Percentiles rank a stretch among this genome's conserved stretches.
phyloP scores from a whole-genome alignment of 257 asterid genomes.

The Solanum gandarillasii region DNA sequence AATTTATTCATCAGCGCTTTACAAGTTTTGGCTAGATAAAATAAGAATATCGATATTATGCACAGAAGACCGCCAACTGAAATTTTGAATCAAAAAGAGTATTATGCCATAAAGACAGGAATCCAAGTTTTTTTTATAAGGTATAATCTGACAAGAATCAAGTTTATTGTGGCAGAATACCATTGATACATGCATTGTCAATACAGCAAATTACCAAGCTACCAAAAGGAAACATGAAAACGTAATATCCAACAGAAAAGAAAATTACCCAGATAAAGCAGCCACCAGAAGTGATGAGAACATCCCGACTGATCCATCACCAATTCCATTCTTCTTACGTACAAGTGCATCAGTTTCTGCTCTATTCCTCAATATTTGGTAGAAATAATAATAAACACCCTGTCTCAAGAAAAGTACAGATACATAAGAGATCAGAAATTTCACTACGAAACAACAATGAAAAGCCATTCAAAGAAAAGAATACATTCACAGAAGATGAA shows the following conservation, averaged over 20 bases:
- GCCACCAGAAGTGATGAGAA: constrained; percentile 86
- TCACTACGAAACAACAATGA: not conserved
- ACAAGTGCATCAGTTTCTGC: constrained; percentile 67
- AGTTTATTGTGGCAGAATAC: not conserved
- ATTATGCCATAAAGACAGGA: not conserved
- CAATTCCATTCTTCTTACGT: constrained; percentile 53
- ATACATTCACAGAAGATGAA: not conserved
- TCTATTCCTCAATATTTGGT: constrained; percentile 33
- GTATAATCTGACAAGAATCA: not conserved
- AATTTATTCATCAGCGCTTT: not conserved
- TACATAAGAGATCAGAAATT: not conserved
- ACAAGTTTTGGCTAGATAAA: not conserved
- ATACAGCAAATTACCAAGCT: not conserved
- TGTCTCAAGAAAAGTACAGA: constrained; percentile 47
- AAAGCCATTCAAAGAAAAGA: not conserved
- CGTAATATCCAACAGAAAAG: not conserved
- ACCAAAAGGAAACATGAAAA: not conserved
- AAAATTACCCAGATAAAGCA: constrained; percentile 79
- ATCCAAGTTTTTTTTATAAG: not conserved
- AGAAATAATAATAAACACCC: constrained; percentile 93
- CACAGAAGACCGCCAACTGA: not conserved
- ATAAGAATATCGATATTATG: not conserved
- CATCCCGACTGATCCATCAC: constrained; percentile 98
- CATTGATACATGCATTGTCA: not conserved
- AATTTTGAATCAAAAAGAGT: not conserved